These are phyloP conservation scores for Pseudodiploospora longispora DNA, from an alignment of 2,329 filamentous ascomycete genomes.

Conservation along the genomic window DNA sequence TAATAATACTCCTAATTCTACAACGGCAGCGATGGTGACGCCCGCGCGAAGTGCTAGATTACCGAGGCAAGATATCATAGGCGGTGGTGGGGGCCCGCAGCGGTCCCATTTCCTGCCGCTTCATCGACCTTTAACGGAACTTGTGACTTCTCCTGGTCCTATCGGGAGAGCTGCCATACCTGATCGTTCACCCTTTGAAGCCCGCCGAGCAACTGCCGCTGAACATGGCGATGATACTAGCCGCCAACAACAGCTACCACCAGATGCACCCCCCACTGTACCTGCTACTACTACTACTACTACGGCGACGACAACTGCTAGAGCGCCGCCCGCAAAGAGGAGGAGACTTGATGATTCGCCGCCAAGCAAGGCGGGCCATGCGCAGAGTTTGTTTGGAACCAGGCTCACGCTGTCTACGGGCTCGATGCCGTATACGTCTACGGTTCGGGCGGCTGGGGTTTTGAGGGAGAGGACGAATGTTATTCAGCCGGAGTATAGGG, in stretches of 20 bases:
- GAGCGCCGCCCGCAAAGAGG: conserved; percentile 19
- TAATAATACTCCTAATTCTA: no score
- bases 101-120: conserved; percentile 28
- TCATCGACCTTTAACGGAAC: conserved; percentile 35
- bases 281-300: no score
- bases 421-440: background rate
- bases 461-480: conserved; percentile 14
- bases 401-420: conserved; percentile 21
- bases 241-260: no score
- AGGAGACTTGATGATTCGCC: conserved; percentile 21
- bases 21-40: background rate
- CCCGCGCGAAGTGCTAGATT: conserved; percentile 13
- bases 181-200: conserved; percentile 25
- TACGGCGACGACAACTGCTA: no score
- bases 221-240: conserved; percentile 2
- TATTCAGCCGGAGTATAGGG: no score
- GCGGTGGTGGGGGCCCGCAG: background rate
- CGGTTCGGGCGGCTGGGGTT: conserved; percentile 7
- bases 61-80: background rate
- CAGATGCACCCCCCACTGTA: no score
- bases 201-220: conserved; percentile 14
- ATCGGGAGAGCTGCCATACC: conserved; percentile 26
- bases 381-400: conserved; percentile 27
- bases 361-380: conserved; percentile 25
- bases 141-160: conserved; percentile 22